Percentiles rank a stretch among this genome's conserved stretches.
These are phyloP conservation scores for Thalia dealbata DNA, from an alignment of 176 grass and related monocot species.

Conservation along the genomic window DNA sequence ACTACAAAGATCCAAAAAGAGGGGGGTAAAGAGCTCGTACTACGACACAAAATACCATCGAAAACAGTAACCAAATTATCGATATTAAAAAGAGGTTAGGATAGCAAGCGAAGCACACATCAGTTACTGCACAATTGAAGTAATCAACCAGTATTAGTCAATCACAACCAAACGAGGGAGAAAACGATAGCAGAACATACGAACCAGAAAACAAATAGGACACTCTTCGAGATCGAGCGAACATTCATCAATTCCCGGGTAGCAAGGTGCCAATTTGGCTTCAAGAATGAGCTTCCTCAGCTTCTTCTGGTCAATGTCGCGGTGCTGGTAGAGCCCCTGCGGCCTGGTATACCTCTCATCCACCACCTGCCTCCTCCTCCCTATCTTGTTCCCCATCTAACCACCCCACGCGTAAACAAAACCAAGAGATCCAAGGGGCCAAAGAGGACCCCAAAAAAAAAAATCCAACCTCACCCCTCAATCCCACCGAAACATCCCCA, in stretches of 20 bases:
- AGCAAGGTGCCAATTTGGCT: constrained; percentile 91
- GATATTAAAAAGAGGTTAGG: background rate
- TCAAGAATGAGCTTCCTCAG: constrained; percentile 95
- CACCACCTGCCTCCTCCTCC: constrained; percentile 61
- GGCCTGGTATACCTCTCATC: constrained; percentile 82
- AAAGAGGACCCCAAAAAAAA: background rate
- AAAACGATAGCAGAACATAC: background rate
- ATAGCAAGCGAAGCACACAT: background rate
- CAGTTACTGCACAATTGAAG: background rate
- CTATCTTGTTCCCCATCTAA: constrained; percentile 89
- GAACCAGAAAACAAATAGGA: constrained; percentile 99
- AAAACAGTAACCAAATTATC: constrained; percentile 2
- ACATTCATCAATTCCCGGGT: constrained; percentile 61
- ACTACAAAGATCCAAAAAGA: constrained; percentile 32
- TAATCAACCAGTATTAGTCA: background rate
- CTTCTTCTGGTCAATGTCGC: constrained; percentile 91
- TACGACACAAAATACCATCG: constrained; percentile 6
- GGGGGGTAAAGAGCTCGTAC: background rate
- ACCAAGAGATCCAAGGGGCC: no score
- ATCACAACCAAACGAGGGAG: constrained; percentile 4
- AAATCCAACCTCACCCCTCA: background rate
- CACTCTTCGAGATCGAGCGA: constrained; percentile 70
- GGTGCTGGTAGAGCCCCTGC: constrained; percentile 89
- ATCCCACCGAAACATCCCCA: background rate
- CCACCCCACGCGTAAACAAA: background rate